phyloP scores from a whole-genome alignment of 2,329 filamentous ascomycete genomes.

The Colletotrichum karsti region DNA sequence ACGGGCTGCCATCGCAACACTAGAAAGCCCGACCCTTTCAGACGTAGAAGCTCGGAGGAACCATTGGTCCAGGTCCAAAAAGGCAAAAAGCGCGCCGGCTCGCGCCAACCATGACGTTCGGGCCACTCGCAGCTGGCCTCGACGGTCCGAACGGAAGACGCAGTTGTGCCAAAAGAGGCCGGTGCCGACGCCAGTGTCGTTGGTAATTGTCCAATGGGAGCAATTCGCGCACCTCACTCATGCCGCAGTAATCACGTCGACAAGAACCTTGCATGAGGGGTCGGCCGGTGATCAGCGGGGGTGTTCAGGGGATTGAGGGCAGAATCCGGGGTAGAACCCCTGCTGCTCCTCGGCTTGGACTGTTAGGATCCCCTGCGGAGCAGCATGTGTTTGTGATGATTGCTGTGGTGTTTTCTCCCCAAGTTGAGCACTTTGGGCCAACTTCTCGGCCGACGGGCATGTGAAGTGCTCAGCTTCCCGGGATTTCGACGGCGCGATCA shows the following conservation, averaged over 20 bases:
- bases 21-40: background rate
- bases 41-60: constrained; percentile 15
- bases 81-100: background rate
- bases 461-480: background rate
- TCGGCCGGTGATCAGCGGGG: constrained; percentile 6
- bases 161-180: background rate
- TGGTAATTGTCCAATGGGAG: background rate
- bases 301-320: background rate
- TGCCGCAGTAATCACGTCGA: background rate
- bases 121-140: constrained; percentile 1
- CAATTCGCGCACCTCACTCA: background rate
- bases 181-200: background rate
- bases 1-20: background rate
- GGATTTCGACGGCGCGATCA: constrained; percentile 1
- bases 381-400: constrained; percentile 5
- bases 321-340: constrained; percentile 13
- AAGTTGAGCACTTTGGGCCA: background rate
- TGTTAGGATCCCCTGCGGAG: background rate
- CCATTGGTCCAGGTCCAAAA: constrained; percentile 1
- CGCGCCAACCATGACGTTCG: background rate
- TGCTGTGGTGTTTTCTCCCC: background rate
- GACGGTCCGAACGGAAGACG: background rate
- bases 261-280: constrained; percentile 19
- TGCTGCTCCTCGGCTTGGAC: constrained; percentile 18
- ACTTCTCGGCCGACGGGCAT: constrained; percentile 5